Base-by-base conservation (phyloP, 345 rosid species). In the Citrus medica region DNA sequence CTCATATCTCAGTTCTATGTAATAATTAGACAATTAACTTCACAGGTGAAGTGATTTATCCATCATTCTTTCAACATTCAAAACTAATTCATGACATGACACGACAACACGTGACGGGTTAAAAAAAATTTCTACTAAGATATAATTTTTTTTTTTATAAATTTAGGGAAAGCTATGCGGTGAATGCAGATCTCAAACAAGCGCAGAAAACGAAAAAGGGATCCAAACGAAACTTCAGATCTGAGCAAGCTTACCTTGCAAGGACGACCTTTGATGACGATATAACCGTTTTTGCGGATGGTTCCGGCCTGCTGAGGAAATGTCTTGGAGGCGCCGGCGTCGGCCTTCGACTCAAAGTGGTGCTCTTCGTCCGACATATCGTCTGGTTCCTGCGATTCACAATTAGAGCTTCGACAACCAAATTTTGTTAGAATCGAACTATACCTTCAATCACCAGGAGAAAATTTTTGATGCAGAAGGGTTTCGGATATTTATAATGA, bases 251-350 rank as follows among this genome's bases (percentile, higher is more conserved):
- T 33, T 33, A 87, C 87, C 93, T 90, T 88, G 89, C 90, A 87
- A 60, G 93, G 93, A 74, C 93, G 92, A 66, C 38, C 77, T 73
- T 91, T 89, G 82, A 87, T 89, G 71, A 89, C 90, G 72, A 91
- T 85, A 79, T 88, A 77, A 28, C 92, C 94, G 75, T 79, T 88
- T 81, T 91, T 91, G 48, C 95, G 90, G 72, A 91, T 86, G 67
- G 90, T 86, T 32, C 93, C 93, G 28, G 95, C 95, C 78, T 89
- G 95, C 81, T 88, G 90, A 9, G 92, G 95, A 38, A 71, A 89
- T 3, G 93, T 91, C 76, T 89, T 91, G 40, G 94, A 91, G 9
- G 94, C 92, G 73, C 92, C 94, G 63, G 93, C 93, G 71, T 89
- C 93, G 7, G 88, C 91, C 81, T 90, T 91, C 0, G 93, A 89